Base-by-base conservation (phyloP, 345 rosid species). In the Zanthoxylum bungeanum region DNA sequence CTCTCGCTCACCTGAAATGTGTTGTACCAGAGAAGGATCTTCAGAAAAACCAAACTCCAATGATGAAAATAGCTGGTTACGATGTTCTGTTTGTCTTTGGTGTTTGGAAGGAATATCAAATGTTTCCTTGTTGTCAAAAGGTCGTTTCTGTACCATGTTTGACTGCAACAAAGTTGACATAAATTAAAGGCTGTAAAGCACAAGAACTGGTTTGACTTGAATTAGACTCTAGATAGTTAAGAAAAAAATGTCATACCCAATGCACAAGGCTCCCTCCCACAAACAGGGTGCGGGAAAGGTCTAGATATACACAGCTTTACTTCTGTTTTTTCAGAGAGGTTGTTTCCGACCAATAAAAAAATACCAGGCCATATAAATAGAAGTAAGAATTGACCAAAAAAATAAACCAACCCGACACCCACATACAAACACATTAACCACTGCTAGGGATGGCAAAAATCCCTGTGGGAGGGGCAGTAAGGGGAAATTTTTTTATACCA, bases 141-240 rank as follows among this genome's bases (percentile, higher is more conserved):
- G 83, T 34, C 92, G 76, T 66, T 88, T 88, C 46, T 80, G 67
- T 50, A 78, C 80, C 89, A 85, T 87, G 33, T 42, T 70, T 75
- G 31, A 68, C 82, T 72, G 76, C 64, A 68, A 24, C 42, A 71
- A 19, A 21, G 9, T 19, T 9, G 58, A 66, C 21, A 30, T 21
- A 14, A 6, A n/a, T 51, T 69, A 17, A 44, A 30, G 40, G 14
- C 25, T 47, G 21, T 4, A 40, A 37, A 73, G n/a, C 11, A 69
- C 33, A 31, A 24, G 28, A 51, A 56, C 27, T 1, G 7, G 14
- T 4, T 36, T 19, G 9, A 68, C 1, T 68, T 37, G 27, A 56
- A 42, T 9, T 44, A 8, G 17, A 42, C 16, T 4, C 5, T 7
- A 12, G 2, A 14, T 28, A 4, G 56, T 28, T n/a, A n/a, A n/a